phyloP scores from a whole-genome alignment of 2,329 filamentous ascomycete genomes.

The Neophaeococcomyces aloes region DNA sequence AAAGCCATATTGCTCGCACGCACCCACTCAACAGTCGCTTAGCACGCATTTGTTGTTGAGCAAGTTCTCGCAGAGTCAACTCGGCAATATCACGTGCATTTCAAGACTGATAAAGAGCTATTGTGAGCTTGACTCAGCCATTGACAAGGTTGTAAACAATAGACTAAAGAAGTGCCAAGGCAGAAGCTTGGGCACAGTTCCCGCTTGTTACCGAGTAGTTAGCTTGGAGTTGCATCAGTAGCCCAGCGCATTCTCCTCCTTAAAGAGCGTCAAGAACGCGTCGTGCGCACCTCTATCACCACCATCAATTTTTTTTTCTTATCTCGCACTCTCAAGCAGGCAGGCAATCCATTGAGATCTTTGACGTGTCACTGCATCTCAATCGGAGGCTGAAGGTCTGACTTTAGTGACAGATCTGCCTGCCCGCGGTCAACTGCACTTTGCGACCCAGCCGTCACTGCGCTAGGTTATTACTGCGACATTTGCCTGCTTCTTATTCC shows the following conservation, averaged over 20 bases:
- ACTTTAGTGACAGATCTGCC: slow-evolving; percentile 2
- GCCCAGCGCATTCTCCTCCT: slow-evolving; percentile 6
- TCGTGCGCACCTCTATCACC: neutral
- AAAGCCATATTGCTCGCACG: neutral
- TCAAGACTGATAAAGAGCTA: too few species aligned
- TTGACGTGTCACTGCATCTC: slow-evolving; percentile 1
- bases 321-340: neutral
- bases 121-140: too few species aligned
- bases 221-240: slow-evolving; percentile 3
- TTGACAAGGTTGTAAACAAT: too few species aligned
- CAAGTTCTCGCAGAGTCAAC: too few species aligned
- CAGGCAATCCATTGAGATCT: neutral
- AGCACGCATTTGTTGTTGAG: too few species aligned
- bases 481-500: too few species aligned
- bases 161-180: too few species aligned
- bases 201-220: too few species aligned
- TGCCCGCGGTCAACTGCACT: neutral
- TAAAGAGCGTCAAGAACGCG: slow-evolving; percentile 3
- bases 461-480: slow-evolving; percentile 6
- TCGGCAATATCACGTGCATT: too few species aligned
- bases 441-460: neutral
- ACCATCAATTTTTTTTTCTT: neutral
- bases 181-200: too few species aligned
- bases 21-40: neutral
- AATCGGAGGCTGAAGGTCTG: slow-evolving; percentile 1